Conservation (phyloP, 2,329 filamentous ascomycete genomes). For the Fusarium sp. region DNA sequence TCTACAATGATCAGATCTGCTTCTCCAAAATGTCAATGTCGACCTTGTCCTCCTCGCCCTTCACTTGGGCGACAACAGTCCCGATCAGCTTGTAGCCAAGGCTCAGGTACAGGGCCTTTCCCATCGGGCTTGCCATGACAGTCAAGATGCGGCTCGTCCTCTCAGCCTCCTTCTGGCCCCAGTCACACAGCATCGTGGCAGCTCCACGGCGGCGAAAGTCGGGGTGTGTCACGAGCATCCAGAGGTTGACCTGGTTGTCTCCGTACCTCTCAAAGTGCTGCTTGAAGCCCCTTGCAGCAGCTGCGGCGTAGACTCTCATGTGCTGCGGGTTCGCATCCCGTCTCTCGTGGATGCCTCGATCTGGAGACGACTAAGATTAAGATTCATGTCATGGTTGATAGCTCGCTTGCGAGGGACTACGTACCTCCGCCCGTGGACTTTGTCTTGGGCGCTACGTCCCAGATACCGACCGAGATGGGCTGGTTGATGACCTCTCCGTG, state of each 20-base stretch:
- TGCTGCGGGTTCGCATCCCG: constrained; percentile 5
- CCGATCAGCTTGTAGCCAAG: not conserved
- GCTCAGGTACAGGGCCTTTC: not conserved
- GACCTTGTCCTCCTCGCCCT: constrained; percentile 10
- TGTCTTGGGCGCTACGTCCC: constrained; percentile 1
- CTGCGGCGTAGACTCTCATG: not conserved
- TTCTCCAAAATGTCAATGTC: constrained; percentile 8
- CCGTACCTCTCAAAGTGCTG: not conserved
- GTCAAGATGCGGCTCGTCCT: not conserved
- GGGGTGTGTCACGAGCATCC: constrained; percentile 7
- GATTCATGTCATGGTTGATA: not conserved
- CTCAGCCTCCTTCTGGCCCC: not conserved
- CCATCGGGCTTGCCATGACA: constrained; percentile 1
- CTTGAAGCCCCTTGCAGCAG: not conserved
- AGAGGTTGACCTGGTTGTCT: not conserved
- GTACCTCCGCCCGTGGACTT: constrained; percentile 6
- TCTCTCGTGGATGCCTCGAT: constrained; percentile 15
- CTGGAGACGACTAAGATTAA: not conserved
- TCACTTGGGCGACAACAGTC: constrained; percentile 3
- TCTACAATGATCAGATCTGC: not conserved
- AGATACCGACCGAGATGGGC: not conserved
- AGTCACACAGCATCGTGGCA: constrained; percentile 13
- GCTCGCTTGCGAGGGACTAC: rapidly evolving
- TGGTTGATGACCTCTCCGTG: not conserved
- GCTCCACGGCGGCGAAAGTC: constrained; percentile 1